Percentiles rank a stretch among this genome's conserved stretches.
These are phyloP conservation scores for Boechera stricta DNA, from an alignment of 345 rosid species.

Conservation along the genomic window DNA sequence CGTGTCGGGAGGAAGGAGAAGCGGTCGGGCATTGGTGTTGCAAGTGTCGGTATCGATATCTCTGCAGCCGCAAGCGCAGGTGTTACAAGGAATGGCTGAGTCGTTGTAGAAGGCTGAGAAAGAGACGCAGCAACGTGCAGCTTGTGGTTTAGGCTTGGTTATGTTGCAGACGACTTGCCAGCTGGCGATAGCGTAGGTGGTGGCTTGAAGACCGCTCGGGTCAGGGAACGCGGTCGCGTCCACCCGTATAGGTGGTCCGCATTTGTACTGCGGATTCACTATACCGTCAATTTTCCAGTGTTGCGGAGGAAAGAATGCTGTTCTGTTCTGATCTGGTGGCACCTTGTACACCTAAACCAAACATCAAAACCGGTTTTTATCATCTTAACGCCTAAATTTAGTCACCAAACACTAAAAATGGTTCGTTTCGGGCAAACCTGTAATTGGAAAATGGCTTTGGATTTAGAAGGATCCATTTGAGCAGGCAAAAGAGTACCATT, in stretches of 20 bases:
- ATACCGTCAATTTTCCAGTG: slow-evolving; percentile 74
- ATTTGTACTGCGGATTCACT: slow-evolving; percentile 69
- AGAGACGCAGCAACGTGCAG: slow-evolving; percentile 82
- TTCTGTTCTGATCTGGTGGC: slow-evolving; percentile 74
- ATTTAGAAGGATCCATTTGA: slow-evolving; percentile 62
- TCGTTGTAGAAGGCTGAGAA: slow-evolving; percentile 89
- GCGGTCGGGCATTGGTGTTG: slow-evolving; percentile 51
- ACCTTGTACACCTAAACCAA: slow-evolving; percentile 66
- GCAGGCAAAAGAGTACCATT: slow-evolving; percentile 73
- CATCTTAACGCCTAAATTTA: neutral
- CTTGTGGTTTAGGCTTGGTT: slow-evolving; percentile 59
- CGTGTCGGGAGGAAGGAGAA: slow-evolving; percentile 82
- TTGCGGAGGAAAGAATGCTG: slow-evolving; percentile 72
- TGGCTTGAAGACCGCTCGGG: slow-evolving; percentile 66
- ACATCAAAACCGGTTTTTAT: slow-evolving; percentile 27
- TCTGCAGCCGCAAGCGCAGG: slow-evolving; percentile 92
- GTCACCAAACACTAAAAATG: slow-evolving; percentile 8
- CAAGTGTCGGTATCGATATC: slow-evolving; percentile 55
- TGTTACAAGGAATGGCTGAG: slow-evolving; percentile 78
- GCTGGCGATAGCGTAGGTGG: slow-evolving; percentile 63
- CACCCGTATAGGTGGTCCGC: slow-evolving; percentile 73
- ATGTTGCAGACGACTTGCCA: slow-evolving; percentile 90
- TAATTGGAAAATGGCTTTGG: slow-evolving; percentile 74
- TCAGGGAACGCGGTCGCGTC: slow-evolving; percentile 79
- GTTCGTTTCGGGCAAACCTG: slow-evolving; percentile 46